These are phyloP conservation scores for Zygosaccharomyces bisporus DNA, from an alignment of 805 yeast species.

Conservation along the genomic window DNA sequence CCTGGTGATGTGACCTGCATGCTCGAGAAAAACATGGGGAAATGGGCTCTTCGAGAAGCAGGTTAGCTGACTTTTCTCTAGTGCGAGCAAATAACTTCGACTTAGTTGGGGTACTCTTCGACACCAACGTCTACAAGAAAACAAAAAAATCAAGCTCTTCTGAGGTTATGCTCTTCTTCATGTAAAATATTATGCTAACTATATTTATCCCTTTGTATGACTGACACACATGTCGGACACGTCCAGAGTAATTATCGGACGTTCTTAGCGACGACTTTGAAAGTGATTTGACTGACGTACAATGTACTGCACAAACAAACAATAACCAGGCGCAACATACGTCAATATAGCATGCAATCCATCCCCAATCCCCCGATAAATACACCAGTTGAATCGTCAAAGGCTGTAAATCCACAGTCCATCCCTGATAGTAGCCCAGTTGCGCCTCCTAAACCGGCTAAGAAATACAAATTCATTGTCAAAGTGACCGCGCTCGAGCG, in stretches of 20 bases:
- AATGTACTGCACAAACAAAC: neutral
- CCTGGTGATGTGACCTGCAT: too few relatives aligned
- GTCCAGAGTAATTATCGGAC: neutral
- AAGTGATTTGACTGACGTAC: neutral
- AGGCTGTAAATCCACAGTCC: neutral
- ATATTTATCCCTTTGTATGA: neutral
- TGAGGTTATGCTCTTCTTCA: too few relatives aligned
- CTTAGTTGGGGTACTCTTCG: too few relatives aligned
- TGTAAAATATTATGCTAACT: too few relatives aligned
- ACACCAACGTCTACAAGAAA: too few relatives aligned
- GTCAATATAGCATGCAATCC: neutral
- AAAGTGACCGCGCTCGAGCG: conserved; percentile 69
- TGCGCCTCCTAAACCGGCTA: conserved; percentile 10
- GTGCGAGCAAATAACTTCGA: too few relatives aligned
- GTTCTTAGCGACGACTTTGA: neutral
- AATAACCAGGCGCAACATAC: neutral
- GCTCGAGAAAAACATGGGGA: too few relatives aligned
- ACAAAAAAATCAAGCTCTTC: too few relatives aligned
- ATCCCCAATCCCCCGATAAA: neutral
- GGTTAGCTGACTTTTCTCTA: too few relatives aligned
- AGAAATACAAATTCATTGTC: conserved; percentile 44
- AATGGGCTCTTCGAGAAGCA: too few relatives aligned
- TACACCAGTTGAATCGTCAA: neutral
- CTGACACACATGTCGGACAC: neutral
- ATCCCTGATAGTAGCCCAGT: neutral